Conservation (phyloP, 257 asterid species). For the Nemophila menziesii region DNA sequence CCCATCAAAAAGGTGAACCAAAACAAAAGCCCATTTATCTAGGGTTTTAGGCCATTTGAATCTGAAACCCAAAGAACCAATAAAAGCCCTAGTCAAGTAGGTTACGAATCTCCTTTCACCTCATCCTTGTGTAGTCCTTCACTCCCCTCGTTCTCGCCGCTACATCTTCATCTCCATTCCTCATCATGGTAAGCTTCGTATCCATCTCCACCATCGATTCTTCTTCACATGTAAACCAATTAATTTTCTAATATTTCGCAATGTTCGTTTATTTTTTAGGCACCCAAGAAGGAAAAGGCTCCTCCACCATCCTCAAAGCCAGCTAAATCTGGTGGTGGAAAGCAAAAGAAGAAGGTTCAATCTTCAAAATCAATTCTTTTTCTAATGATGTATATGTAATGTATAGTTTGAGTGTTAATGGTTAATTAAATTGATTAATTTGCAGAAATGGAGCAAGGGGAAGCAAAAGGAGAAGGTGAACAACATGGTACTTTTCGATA, state of each 20-base stretch:
- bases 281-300: constrained; percentile 88
- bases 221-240: background rate
- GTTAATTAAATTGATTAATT: background rate
- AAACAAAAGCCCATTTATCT: background rate
- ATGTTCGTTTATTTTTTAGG: constrained; percentile 22
- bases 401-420: constrained; percentile 1
- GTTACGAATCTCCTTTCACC: background rate
- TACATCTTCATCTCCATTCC: background rate
- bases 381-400: background rate
- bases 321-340: constrained; percentile 84
- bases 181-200: constrained; percentile 6
- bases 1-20: background rate
- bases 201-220: background rate
- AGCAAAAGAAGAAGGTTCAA: constrained; percentile 92
- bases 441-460: constrained; percentile 69
- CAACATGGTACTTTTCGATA: constrained; percentile 85
- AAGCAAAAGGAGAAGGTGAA: constrained; percentile 97
- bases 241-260: background rate
- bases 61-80: background rate
- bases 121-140: background rate
- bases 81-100: background rate
- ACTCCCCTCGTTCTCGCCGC: background rate
- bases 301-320: constrained; percentile 93
- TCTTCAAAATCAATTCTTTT: background rate
- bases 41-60: background rate